A percentile compares a stretch with the other conserved stretches of the same genome.
These are phyloP conservation scores for Didymella glomerata DNA, from an alignment of 2,329 filamentous ascomycete species.

Conservation along the genomic window DNA sequence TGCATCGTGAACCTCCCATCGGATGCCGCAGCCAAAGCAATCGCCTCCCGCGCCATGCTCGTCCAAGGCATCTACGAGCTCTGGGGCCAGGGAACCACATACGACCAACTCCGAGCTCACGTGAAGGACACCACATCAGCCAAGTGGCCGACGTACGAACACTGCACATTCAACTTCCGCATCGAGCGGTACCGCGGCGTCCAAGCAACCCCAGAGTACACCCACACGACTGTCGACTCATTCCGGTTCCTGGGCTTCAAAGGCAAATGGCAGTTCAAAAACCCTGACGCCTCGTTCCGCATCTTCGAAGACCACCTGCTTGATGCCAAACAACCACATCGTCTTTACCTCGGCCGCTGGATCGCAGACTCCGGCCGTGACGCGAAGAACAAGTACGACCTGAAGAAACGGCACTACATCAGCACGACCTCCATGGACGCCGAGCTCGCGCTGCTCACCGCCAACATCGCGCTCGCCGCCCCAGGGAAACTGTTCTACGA, in stretches of 20 bases:
- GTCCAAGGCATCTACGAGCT: slow-evolving; percentile 86
- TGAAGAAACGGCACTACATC: slow-evolving; percentile 94
- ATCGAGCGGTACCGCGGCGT: slow-evolving; percentile 84
- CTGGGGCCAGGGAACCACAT: slow-evolving; percentile 77
- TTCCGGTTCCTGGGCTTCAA: slow-evolving; percentile 81
- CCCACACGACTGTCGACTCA: slow-evolving; percentile 76
- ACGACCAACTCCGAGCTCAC: slow-evolving; percentile 73
- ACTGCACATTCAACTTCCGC: slow-evolving; percentile 79
- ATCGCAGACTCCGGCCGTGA: slow-evolving; percentile 73
- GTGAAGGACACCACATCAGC: slow-evolving; percentile 67
- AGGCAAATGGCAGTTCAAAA: slow-evolving; percentile 79
- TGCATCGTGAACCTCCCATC: slow-evolving; percentile 75
- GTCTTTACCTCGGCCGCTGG: slow-evolving; percentile 75
- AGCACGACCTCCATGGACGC: slow-evolving; percentile 98
- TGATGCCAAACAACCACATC: slow-evolving; percentile 60
- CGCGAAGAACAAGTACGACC: slow-evolving; percentile 76
- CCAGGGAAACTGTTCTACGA: slow-evolving; percentile 91
- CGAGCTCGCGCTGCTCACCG: slow-evolving; percentile 88
- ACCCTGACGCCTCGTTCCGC: slow-evolving; percentile 73
- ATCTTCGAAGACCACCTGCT: slow-evolving; percentile 83
- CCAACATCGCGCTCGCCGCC: slow-evolving; percentile 84
- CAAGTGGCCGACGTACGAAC: slow-evolving; percentile 72
- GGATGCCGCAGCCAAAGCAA: slow-evolving; percentile 69
- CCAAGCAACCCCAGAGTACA: slow-evolving; percentile 68
- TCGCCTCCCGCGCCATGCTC: slow-evolving; percentile 81